Evolutionary conservation across 345 rosid genomes (phyloP), one percentile per base, ranked within the genome.

Genomic region (Salix caprea): DNA sequence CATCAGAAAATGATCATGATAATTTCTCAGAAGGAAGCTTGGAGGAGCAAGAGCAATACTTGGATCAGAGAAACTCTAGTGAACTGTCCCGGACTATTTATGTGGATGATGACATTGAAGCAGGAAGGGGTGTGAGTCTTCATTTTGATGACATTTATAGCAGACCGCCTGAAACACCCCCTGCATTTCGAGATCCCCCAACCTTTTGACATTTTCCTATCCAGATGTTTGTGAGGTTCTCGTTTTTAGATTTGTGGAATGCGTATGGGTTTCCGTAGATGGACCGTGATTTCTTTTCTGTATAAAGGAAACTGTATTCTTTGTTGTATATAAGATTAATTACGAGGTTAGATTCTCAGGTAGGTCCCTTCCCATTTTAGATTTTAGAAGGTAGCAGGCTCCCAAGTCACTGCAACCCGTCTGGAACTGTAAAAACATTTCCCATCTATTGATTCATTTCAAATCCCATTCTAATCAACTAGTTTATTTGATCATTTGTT

Each of bases 121-220:
- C 72, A 3, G 89, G 88, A 48, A 89, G 85, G 50, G 78, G 75
- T 23, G 44, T 91, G 46, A 85, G 78, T 82, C 97, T 96, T 48
- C 94, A 93, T 82, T 96, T 96, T 70, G 98, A 84, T 70, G 94
- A 93, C 80, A 75, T 96, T 76, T 96, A 88, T 81, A 86, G 88
- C 86, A 83, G 84, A 77, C 92, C 91, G 24, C 94, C 90, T 6
- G 86, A 86, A 77, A 88, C 87, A 72, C 88, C 86, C 19, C 72
- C 72, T 0, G 71, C 77, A 54, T 74, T 77, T 74, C 60, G 76
- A 39, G 81, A 78, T 44, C 78, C 78, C 24, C 72, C 66, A 16
- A 79, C 80, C 78, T 75, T 87, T 26, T 74, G 67, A 69, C 72
- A 50, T 40, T 61, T 69, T 23, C n/a, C 36, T 26, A 42, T 40